These are phyloP conservation scores for Eimeria brunetti DNA, from an alignment of 169 alveolate species.

Conservation along the genomic window DNA sequence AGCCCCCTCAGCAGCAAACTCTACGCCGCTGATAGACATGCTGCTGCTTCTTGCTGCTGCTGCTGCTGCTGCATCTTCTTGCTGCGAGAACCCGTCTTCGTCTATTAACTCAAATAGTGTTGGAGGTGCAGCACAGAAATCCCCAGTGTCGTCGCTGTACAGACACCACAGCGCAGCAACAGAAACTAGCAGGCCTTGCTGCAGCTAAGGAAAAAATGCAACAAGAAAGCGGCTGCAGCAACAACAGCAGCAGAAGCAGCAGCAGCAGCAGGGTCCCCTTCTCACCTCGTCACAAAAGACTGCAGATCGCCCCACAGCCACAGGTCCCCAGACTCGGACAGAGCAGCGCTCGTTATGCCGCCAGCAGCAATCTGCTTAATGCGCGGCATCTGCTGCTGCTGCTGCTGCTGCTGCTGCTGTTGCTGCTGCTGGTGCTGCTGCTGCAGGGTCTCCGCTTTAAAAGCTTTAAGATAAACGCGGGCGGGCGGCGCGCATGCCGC, in stretches of 20 bases:
- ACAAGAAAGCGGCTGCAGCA: not conserved
- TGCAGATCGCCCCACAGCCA: constrained; percentile 63
- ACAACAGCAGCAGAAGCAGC: not conserved
- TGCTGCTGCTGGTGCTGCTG: constrained; percentile 10
- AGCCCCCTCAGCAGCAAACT: constrained; percentile 67
- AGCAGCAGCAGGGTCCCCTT: not conserved
- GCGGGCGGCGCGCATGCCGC: constrained; percentile 23
- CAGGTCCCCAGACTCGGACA: constrained; percentile 19
- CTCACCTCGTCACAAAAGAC: constrained; percentile 19
- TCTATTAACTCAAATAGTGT: constrained; percentile 6
- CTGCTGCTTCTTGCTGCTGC: not conserved
- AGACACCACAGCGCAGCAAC: constrained; percentile 9
- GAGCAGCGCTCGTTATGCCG: constrained; percentile 53
- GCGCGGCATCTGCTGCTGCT: constrained; percentile 42
- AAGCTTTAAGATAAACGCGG: not conserved
- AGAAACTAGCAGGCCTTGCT: not conserved
- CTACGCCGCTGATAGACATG: not conserved
- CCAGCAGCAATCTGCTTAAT: constrained; percentile 71
- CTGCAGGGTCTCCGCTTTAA: not conserved
- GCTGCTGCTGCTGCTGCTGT: constrained; percentile 22
- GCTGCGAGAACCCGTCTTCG: not conserved
- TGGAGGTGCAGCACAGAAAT: constrained; percentile 1
- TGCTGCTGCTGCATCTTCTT: not conserved
- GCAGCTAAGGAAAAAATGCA: not conserved
- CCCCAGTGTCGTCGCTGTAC: constrained; percentile 18